Evolutionary conservation across 495 filamentous ascomycete genomes (phyloP).

Genomic region (Opeltia flavorubescens): DNA sequence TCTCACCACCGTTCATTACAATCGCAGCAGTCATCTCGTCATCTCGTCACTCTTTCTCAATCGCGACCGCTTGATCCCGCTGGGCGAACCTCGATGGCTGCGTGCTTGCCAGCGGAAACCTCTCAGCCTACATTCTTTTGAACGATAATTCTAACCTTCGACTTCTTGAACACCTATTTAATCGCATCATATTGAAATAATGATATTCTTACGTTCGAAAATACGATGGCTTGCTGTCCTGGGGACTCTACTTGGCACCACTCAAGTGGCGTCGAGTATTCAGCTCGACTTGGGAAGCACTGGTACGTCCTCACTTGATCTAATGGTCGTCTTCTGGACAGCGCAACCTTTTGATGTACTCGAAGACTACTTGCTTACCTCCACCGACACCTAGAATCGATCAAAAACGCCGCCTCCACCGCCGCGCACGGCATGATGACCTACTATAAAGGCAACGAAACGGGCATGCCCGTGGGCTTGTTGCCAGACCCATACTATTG

Average conservation of each 20-base stretch:
- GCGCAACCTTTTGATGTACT: neutral
- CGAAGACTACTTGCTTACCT: neutral
- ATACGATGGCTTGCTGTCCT: slow-evolving; percentile 4
- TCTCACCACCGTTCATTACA: neutral
- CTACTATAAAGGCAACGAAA: slow-evolving; percentile 52
- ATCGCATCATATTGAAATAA: neutral
- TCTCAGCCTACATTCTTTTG: neutral
- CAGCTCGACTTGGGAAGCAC: slow-evolving; percentile 11
- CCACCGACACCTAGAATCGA: slow-evolving; percentile 36
- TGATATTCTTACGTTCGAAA: slow-evolving; percentile 6
- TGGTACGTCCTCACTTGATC: slow-evolving; percentile 4
- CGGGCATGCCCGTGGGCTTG: slow-evolving; percentile 45
- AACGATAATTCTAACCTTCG: neutral
- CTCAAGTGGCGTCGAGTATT: slow-evolving; percentile 7
- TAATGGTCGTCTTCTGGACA: neutral
- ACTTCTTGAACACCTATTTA: neutral
- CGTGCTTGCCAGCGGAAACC: slow-evolving; percentile 1
- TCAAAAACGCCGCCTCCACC: slow-evolving; percentile 45
- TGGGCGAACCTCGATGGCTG: slow-evolving; percentile 10
- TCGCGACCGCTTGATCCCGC: neutral
- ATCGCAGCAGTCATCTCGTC: neutral
- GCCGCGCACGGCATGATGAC: slow-evolving; percentile 51
- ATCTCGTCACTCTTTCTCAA: neutral
- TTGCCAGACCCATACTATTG: slow-evolving; percentile 44
- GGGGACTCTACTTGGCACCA: slow-evolving; percentile 6